phyloP scores from a whole-genome alignment of 1,284 basidiomycete species.

The Lentinula novae-zelandiae region DNA sequence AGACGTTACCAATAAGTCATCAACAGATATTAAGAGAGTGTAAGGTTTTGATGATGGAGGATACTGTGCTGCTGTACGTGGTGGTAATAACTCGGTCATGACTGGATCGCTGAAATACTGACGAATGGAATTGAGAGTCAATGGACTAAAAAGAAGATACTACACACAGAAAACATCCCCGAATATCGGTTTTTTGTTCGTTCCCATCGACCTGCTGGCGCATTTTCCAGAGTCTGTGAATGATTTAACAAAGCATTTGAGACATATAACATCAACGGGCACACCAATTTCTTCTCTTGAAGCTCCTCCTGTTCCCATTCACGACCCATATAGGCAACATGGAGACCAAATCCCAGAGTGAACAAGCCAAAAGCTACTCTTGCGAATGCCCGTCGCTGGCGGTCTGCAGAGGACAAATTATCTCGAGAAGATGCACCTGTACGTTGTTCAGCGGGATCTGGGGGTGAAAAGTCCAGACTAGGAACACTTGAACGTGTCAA shows the following conservation, averaged over 20 bases:
- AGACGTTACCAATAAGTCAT: conserved; percentile 89
- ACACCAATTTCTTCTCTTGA: conserved; percentile 47
- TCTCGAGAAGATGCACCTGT: conserved; percentile 77
- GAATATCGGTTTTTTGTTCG: conserved; percentile 57
- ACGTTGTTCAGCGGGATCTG: conserved; percentile 30
- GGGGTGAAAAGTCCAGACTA: conserved; percentile 56
- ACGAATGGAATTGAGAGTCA: neutral
- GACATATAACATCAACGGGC: conserved; percentile 19
- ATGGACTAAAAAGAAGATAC: conserved; percentile 4
- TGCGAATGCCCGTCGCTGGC: conserved; percentile 42
- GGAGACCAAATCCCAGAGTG: conserved; percentile 42
- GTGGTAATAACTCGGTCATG: conserved; percentile 87
- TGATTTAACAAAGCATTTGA: neutral
- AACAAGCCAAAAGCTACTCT: conserved; percentile 53
- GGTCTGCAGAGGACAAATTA: conserved; percentile 70
- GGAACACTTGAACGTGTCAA: conserved; percentile 25
- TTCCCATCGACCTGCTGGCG: conserved; percentile 56
- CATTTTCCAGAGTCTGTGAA: conserved; percentile 48
- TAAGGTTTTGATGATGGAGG: conserved; percentile 88
- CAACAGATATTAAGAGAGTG: conserved; percentile 88
- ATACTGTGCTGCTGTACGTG: conserved; percentile 50
- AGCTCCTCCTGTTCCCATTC: conserved; percentile 61
- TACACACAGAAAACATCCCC: conserved; percentile 62
- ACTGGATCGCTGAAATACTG: conserved; percentile 91
- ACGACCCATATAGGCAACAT: conserved; percentile 51